Evolutionary conservation across 495 filamentous ascomycete genomes (phyloP), one percentile per base, ranked within the genome.

Genomic region (Trichoderma asperelloides): DNA sequence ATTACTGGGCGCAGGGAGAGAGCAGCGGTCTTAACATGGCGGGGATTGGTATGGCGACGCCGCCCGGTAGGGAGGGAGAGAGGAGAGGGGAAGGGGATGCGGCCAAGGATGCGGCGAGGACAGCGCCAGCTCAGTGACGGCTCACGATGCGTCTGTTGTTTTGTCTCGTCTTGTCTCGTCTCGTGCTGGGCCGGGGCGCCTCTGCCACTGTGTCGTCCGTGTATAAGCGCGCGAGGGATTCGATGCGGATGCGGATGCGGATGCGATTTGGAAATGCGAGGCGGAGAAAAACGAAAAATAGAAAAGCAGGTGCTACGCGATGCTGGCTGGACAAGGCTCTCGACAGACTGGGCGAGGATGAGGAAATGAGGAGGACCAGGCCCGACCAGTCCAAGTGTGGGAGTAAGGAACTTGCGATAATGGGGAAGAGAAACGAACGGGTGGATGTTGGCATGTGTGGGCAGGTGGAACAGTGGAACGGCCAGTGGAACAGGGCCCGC

Each of bases 1-100:
- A 64, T 64, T 40, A 13, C n/a, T 21, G 55, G 55, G n/a, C 55
- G 55, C 55, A 60, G 55, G 55, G 55, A 60, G 55, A 60, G 25
- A 30, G 55, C 55, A 60, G 55, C 25, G 16, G 55, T 60, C 55
- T 27, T 60, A 60, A 60, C 55, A 60, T 60, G 55, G 55, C 55
- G 55, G 55, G 55, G 55, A 30, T 1, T 18, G 55, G 23, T 27
- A 60, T 60, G 55, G 55, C 25, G 55, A 60, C 27, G 23, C 25
- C 55, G 55, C 23, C 25, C 55, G 28, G 55, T 15, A 60, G 55
- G 55, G 55, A 60, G 55, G 21, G 9, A 57, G 49, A 23, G 49
- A 57, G 49, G n/a, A 27, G 18, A 57, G 28, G 55, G 15, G 27
- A 30, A 15, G 55, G n/a, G 27, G 27, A 25, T 8, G 49, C 23